Percentiles rank a stretch among this genome's conserved stretches.
Evolutionary conservation across 2,329 filamentous ascomycete genomes (phyloP).

Genomic region (Bertia moriformis): DNA sequence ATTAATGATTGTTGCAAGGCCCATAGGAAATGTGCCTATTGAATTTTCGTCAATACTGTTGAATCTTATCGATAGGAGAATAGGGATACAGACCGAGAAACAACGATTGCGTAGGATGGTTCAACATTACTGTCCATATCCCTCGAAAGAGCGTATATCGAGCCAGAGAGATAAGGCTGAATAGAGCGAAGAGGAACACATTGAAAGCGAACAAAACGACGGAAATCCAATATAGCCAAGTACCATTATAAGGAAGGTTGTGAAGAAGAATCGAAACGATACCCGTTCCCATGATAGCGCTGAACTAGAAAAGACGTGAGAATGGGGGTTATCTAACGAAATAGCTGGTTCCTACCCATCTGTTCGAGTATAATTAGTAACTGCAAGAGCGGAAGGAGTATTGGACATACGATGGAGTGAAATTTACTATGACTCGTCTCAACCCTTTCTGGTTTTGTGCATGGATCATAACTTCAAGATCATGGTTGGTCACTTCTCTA

Average conservation of each 20-base stretch:
- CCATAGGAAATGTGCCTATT: constrained; percentile 57
- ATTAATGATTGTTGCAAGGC: constrained; percentile 52
- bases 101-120: constrained; percentile 50
- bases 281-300: constrained; percentile 52
- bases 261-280: constrained; percentile 49
- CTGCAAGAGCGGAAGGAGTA: constrained; percentile 8
- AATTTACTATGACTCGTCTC: constrained; percentile 32
- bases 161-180: constrained; percentile 35
- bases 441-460: constrained; percentile 22
- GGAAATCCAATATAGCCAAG: constrained; percentile 42
- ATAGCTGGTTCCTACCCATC: too few relatives aligned
- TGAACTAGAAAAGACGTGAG: too few relatives aligned
- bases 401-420: constrained; percentile 34
- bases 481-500: too few relatives aligned
- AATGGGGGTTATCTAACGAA: too few relatives aligned
- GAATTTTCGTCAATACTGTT: too few relatives aligned
- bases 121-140: constrained; percentile 52
- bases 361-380: constrained; percentile 5
- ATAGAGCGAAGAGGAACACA: constrained; percentile 36
- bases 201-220: constrained; percentile 48
- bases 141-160: constrained; percentile 52
- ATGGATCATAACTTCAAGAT: too few relatives aligned
- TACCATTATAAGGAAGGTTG: constrained; percentile 42
- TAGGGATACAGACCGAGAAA: constrained; percentile 35
- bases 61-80: background rate